phyloP scores from a whole-genome alignment of 1,139 yeast species.

The Geotrichum candidum region DNA sequence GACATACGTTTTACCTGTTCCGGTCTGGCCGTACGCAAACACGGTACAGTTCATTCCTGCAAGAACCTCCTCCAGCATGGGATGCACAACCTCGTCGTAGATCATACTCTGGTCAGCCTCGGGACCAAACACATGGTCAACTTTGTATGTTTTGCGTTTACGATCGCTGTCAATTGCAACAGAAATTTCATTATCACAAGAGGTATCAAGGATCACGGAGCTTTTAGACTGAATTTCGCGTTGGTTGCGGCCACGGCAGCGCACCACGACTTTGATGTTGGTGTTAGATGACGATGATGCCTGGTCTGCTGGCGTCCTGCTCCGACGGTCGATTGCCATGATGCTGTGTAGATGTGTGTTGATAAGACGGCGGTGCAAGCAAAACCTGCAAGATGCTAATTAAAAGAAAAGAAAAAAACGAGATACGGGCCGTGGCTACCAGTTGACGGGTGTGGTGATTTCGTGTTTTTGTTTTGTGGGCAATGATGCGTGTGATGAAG shows the following conservation, averaged over 20 bases:
- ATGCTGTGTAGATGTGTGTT: not conserved
- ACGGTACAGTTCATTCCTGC: slow-evolving; percentile 59
- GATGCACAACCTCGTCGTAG: slow-evolving; percentile 54
- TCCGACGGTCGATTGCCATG: not conserved
- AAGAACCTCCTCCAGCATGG: slow-evolving; percentile 53
- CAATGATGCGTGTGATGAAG: not conserved
- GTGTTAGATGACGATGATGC: slow-evolving; percentile 17
- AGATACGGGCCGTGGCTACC: not conserved
- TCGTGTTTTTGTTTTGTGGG: not conserved
- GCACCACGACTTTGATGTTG: slow-evolving; percentile 75
- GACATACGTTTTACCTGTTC: slow-evolving; percentile 67
- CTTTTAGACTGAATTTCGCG: slow-evolving; percentile 67
- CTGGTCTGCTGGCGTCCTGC: not conserved
- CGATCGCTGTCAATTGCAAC: slow-evolving; percentile 18
- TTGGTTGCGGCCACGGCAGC: slow-evolving; percentile 78
- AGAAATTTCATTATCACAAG: slow-evolving; percentile 17
- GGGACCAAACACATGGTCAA: slow-evolving; percentile 69
- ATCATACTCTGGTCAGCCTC: slow-evolving; percentile 61
- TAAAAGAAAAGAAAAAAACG: not conserved
- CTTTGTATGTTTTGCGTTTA: slow-evolving; percentile 47
- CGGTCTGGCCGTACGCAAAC: slow-evolving; percentile 86
- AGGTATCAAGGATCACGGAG: slow-evolving; percentile 54
- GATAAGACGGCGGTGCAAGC: not conserved
- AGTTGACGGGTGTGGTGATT: not conserved
- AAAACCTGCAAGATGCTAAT: not conserved